Base-by-base conservation (phyloP, 768 basidiomycete genomes). In the Lentinula aciculospora region DNA sequence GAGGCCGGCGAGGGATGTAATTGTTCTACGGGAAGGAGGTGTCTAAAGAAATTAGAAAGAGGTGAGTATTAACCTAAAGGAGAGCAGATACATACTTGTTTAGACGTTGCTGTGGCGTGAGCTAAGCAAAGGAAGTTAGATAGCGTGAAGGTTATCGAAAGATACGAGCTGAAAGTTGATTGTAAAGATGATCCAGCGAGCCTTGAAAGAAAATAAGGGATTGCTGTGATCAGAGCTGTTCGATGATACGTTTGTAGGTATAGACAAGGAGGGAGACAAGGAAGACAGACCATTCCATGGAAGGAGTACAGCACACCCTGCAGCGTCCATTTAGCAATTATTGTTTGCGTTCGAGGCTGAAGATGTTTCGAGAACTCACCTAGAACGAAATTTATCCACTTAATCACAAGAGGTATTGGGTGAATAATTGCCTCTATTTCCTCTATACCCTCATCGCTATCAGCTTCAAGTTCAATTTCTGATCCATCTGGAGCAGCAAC, bases 151-250 rank as follows among this genome's bases (percentile, higher is more conserved):
- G 78, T 72, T 5, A 80, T 79, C 8, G 87, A 80, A 47, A 90
- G 72, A 64, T 84, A 88, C 10, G 88, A 88, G 56, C 79, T 75
- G 61, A 92, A 88, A 8, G 82, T 80, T 15, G 76, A 67, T 57
- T 78, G 74, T 19, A 88, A 63, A 0, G 82, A 68, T 2, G 90
- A 88, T 19, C 76, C 79, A 9, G 72, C 77, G 36, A 96, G 70
- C 56, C 90, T 78, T 0, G 89, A 82, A 31, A 88, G 68, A 68
- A 96, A 92, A 68, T 87, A 92, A 0, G 93, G 85, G 47, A 85
- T 85, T 0, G 88, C 92, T 31, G 91, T 96, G 25, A 97, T 94
- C 66, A 94, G 74, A 1, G 86, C 94, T 96, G 29, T 28, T 48
- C 29, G 9, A 10, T 1, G 2, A 25, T 27, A n/a, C n/a, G n/a